Evolutionary conservation across 139 green algal species (phyloP).

Genomic region (Haematococcus lacustris): DNA sequence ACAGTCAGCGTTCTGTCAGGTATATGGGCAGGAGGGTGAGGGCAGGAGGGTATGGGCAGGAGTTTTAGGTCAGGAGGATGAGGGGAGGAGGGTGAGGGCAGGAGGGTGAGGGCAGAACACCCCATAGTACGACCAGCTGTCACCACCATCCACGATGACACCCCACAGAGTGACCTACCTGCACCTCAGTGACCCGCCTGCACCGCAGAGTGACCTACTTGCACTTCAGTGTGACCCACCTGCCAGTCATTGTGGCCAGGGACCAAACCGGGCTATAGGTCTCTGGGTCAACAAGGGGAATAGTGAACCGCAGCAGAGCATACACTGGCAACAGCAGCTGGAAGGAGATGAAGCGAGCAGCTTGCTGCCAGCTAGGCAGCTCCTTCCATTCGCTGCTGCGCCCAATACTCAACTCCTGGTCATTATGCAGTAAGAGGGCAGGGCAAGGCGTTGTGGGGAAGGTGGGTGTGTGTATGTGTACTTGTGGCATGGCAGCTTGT

Average conservation of each 20-base stretch:
- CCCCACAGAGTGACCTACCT: too few relatives aligned
- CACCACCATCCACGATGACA: too few relatives aligned
- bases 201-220: too few relatives aligned
- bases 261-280: slow-evolving; percentile 62
- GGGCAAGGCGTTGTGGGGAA: background rate
- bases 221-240: background rate
- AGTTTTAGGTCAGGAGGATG: too few relatives aligned
- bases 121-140: too few relatives aligned
- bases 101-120: too few relatives aligned
- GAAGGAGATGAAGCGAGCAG: slow-evolving; percentile 21
- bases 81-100: too few relatives aligned
- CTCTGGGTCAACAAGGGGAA: slow-evolving; percentile 37
- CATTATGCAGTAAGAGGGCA: too few relatives aligned
- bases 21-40: too few relatives aligned
- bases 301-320: slow-evolving; percentile 29
- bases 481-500: background rate
- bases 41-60: too few relatives aligned
- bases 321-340: slow-evolving; percentile 39
- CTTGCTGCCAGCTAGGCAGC: slow-evolving; percentile 15
- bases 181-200: too few relatives aligned
- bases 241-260: slow-evolving; percentile 28
- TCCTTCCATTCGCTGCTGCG: slow-evolving; percentile 40
- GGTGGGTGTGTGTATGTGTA: background rate
- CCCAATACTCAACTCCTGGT: slow-evolving; percentile 19
- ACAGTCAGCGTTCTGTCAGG: too few relatives aligned